phyloP scores from a whole-genome alignment of 495 filamentous ascomycete species.

The Daldinia caldariorum region DNA sequence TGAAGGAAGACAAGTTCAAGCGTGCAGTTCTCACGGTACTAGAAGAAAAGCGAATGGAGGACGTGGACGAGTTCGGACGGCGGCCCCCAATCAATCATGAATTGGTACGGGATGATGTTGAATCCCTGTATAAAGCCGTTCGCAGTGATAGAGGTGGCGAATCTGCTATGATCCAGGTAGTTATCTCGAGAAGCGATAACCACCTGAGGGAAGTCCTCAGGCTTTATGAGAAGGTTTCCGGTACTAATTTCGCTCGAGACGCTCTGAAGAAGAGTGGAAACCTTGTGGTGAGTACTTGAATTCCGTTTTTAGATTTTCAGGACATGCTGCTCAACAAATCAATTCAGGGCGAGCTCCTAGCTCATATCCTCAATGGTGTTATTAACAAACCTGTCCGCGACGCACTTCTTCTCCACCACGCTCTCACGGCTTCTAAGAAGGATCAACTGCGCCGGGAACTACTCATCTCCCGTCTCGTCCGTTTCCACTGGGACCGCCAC shows the following conservation, averaged over 20 bases:
- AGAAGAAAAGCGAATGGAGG: slow-evolving; percentile 83
- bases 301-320: neutral
- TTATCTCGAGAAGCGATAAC: slow-evolving; percentile 78
- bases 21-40: slow-evolving; percentile 85
- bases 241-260: slow-evolving; percentile 83
- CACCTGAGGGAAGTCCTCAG: slow-evolving; percentile 84
- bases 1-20: slow-evolving; percentile 95
- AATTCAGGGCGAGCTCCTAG: slow-evolving; percentile 86
- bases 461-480: slow-evolving; percentile 80
- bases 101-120: slow-evolving; percentile 75
- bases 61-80: slow-evolving; percentile 64
- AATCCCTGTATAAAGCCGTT: slow-evolving; percentile 74
- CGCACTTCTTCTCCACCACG: slow-evolving; percentile 92
- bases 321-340: slow-evolving; percentile 22
- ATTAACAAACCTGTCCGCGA: slow-evolving; percentile 96
- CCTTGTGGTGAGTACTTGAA: slow-evolving; percentile 75
- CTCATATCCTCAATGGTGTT: slow-evolving; percentile 95
- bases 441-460: slow-evolving; percentile 80
- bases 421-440: slow-evolving; percentile 69
- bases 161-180: slow-evolving; percentile 87
- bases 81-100: slow-evolving; percentile 55
- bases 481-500: slow-evolving; percentile 83
- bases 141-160: slow-evolving; percentile 83
- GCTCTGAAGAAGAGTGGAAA: slow-evolving; percentile 90
- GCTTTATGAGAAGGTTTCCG: slow-evolving; percentile 73